A percentile compares a stretch with the other conserved stretches of the same genome.
These are phyloP conservation scores for Tulasnella calospora DNA, from an alignment of 768 basidiomycete genomes.

Conservation along the genomic window DNA sequence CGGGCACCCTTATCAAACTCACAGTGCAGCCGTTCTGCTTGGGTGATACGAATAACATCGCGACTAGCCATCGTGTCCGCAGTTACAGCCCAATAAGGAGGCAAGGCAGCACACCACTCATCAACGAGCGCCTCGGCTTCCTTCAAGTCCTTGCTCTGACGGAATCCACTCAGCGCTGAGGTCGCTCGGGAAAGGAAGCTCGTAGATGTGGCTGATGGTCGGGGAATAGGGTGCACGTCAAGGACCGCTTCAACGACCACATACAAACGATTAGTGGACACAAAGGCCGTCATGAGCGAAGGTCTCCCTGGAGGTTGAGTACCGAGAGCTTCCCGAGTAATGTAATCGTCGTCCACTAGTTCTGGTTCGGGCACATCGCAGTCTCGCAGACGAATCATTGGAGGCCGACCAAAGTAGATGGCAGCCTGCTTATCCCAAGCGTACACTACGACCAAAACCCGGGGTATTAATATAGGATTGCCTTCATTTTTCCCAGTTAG, in stretches of 20 bases:
- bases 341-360: conserved; percentile 83
- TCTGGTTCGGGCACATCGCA: conserved; percentile 88
- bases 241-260: conserved; percentile 85
- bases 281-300: conserved; percentile 76
- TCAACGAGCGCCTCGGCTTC: conserved; percentile 80
- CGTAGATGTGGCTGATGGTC: conserved; percentile 55
- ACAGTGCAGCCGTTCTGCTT: conserved; percentile 80
- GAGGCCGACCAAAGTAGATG: conserved; percentile 84
- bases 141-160: conserved; percentile 50
- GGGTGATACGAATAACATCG: conserved; percentile 84
- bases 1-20: background rate
- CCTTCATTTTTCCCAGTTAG: background rate
- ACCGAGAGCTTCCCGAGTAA: conserved; percentile 61
- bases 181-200: conserved; percentile 76
- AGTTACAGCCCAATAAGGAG: conserved; percentile 73
- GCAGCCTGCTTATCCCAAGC: conserved; percentile 93
- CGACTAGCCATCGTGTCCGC: conserved; percentile 75
- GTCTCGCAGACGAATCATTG: conserved; percentile 79
- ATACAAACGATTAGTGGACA: conserved; percentile 65
- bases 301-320: conserved; percentile 65
- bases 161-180: conserved; percentile 57
- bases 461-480: background rate
- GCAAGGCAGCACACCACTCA: conserved; percentile 67
- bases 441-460: conserved; percentile 49
- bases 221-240: conserved; percentile 66